Conservation (phyloP, 2,329 filamentous ascomycete species). For the Alternaria rosae region DNA sequence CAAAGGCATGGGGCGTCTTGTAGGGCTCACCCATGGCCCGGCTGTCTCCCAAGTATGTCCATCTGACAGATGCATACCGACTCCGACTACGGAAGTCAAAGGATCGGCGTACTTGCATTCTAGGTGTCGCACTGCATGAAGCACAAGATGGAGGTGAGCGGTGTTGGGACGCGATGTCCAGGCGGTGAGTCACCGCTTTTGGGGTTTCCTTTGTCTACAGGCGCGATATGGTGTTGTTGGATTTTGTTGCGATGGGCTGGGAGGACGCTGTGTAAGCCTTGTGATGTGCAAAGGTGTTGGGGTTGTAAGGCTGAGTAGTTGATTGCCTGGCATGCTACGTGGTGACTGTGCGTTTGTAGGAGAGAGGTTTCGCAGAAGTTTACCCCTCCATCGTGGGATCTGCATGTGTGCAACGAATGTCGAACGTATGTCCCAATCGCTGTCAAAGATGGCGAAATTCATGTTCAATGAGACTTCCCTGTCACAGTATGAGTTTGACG, state of each 20-base stretch:
- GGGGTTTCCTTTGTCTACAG: not conserved
- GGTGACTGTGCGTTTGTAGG: not conserved
- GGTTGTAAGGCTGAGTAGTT: not conserved
- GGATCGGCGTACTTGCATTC: not conserved
- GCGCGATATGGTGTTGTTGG: not conserved
- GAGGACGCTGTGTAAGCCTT: not conserved
- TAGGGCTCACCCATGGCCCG: not conserved
- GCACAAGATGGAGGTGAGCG: not conserved
- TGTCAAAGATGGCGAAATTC: not conserved
- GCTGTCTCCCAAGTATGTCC: not conserved
- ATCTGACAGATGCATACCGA: not conserved
- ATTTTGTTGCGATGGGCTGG: not conserved
- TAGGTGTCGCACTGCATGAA: not conserved
- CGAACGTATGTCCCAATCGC: not conserved
- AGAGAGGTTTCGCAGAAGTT: not conserved
- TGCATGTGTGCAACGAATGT: not conserved
- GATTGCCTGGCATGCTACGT: not conserved
- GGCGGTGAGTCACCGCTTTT: slow-evolving; percentile 1
- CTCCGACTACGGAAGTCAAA: not conserved
- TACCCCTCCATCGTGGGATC: not conserved
- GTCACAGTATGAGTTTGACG: not conserved
- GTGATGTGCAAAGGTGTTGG: not conserved
- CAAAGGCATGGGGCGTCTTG: not conserved
- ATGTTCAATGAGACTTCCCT: not conserved
- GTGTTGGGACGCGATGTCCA: not conserved